These are phyloP conservation scores for Smallanthus sonchifolius DNA, from an alignment of 129 eudicot species.

Conservation along the genomic window DNA sequence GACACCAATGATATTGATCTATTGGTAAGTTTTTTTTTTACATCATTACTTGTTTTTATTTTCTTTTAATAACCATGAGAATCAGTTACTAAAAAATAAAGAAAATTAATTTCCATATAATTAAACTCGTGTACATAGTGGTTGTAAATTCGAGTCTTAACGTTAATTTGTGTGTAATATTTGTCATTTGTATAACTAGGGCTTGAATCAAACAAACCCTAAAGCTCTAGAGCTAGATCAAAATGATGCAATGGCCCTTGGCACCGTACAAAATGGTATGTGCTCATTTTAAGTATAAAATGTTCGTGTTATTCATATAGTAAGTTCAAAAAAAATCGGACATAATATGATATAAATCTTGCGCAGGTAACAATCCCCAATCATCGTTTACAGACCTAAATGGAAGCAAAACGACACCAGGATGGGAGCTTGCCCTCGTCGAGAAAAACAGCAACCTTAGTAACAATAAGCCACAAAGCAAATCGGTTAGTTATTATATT, in stretches of 20 bases:
- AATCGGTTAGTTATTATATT: slow-evolving; percentile 42
- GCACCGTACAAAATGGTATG: slow-evolving; percentile 63
- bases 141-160: background rate
- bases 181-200: slow-evolving; percentile 29
- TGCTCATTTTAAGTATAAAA: background rate
- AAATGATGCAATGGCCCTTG: slow-evolving; percentile 77
- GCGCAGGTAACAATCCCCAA: background rate
- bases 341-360: background rate
- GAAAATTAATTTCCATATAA: background rate
- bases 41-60: background rate
- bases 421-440: slow-evolving; percentile 87
- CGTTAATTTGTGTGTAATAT: background rate
- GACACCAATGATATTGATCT: slow-evolving; percentile 46
- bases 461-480: slow-evolving; percentile 32
- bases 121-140: background rate
- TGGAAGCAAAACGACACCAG: slow-evolving; percentile 51
- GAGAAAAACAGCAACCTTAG: slow-evolving; percentile 53
- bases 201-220: slow-evolving; percentile 57
- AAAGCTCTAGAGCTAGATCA: slow-evolving; percentile 55
- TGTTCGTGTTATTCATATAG: background rate
- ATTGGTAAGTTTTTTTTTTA: slow-evolving; percentile 35
- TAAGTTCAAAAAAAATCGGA: background rate
- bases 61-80: no score
- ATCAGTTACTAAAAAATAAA: no score
- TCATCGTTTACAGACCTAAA: slow-evolving; percentile 24